Conservation (phyloP, 2,329 filamentous ascomycete species). For the Stachybotrys elegans region DNA sequence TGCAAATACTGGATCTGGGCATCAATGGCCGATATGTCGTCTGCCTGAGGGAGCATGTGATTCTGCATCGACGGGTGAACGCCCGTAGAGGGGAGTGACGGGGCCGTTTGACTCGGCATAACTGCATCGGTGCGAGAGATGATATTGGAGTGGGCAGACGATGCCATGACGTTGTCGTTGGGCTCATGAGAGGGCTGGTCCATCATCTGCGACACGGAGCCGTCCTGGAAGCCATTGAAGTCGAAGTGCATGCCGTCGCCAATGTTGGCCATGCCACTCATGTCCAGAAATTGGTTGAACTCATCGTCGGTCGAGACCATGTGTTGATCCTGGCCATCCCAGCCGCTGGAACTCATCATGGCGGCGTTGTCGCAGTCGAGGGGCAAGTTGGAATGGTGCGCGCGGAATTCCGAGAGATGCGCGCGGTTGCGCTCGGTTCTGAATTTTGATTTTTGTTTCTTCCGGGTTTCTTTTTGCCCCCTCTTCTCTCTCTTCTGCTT, state of each 20-base stretch:
- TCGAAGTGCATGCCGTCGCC: constrained; percentile 54
- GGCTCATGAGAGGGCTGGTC: constrained; percentile 21
- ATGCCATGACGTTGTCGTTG: constrained; percentile 30
- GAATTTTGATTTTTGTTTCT: too few species aligned
- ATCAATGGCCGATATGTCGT: constrained; percentile 55
- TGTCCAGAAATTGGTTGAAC: constrained; percentile 60
- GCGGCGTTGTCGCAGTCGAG: constrained; percentile 11
- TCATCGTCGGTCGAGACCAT: constrained; percentile 53
- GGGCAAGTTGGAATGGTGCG: too few species aligned
- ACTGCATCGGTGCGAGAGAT: constrained; percentile 26
- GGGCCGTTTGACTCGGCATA: constrained; percentile 39
- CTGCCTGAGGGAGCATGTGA: constrained; percentile 35
- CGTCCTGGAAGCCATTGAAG: constrained; percentile 49
- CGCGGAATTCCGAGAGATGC: too few species aligned
- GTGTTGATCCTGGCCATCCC: constrained; percentile 53
- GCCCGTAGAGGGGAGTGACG: constrained; percentile 40
- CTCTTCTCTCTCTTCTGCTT: too few species aligned
- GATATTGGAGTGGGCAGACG: constrained; percentile 22
- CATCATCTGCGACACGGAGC: constrained; percentile 26
- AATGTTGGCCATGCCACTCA: constrained; percentile 50
- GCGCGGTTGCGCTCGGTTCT: too few species aligned
- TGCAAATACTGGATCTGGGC: constrained; percentile 63
- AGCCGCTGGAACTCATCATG: constrained; percentile 50
- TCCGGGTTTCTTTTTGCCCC: too few species aligned
- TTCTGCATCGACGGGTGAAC: constrained; percentile 41